Conservation (phyloP, 75 land plant genomes). For the Selaginella tamariscina region DNA sequence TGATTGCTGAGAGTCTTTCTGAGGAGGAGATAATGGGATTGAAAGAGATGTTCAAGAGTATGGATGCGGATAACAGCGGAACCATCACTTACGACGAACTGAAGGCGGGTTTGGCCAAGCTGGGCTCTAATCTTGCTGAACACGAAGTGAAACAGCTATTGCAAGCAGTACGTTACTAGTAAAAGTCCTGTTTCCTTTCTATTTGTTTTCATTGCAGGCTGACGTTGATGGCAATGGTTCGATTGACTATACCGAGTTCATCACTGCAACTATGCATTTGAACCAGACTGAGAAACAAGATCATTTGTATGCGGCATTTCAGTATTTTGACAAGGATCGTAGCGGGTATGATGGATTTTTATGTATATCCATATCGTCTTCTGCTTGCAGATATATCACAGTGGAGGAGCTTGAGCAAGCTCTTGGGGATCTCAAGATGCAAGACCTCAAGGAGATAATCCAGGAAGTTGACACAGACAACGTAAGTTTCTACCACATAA, state of each 20-base stretch:
- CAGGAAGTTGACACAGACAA: background rate
- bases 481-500: background rate
- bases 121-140: conserved; percentile 56
- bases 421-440: background rate
- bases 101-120: conserved; percentile 41
- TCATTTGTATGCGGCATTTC: conserved; percentile 54
- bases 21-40: conserved; percentile 66
- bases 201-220: conserved; percentile 34
- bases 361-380: background rate
- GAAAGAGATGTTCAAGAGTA: conserved; percentile 10
- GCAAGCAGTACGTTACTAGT: conserved; percentile 54
- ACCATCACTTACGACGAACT: conserved; percentile 46
- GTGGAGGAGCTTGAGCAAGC: background rate
- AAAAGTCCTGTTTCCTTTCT: background rate
- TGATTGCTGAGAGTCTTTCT: conserved; percentile 67
- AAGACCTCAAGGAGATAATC: background rate
- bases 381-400: background rate
- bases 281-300: conserved; percentile 59
- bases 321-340: conserved; percentile 59
- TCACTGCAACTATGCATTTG: conserved; percentile 76
- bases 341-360: conserved; percentile 37
- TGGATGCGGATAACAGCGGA: conserved; percentile 42
- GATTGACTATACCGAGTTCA: conserved; percentile 74
- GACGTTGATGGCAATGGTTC: conserved; percentile 93
- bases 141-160: conserved; percentile 60